Conservation (phyloP, 2,329 filamentous ascomycete species). For the Aspergillus ochraceus region DNA sequence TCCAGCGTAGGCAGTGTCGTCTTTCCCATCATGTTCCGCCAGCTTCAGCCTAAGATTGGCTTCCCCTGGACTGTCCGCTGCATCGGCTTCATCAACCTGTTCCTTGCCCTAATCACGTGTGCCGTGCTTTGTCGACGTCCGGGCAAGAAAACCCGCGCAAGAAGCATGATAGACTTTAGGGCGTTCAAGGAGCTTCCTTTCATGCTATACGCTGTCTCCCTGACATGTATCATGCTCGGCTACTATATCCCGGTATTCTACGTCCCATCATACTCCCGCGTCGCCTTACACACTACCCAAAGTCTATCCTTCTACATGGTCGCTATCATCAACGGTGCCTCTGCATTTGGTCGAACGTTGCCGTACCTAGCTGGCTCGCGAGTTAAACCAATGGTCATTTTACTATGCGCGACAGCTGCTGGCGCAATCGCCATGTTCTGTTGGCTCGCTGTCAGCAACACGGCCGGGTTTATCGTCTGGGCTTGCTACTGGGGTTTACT, state of each 20-base stretch:
- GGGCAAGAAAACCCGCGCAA: conserved; percentile 34
- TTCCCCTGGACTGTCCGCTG: conserved; percentile 61
- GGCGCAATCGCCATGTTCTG: conserved; percentile 33
- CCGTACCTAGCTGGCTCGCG: conserved; percentile 44
- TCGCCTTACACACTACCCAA: conserved; percentile 50
- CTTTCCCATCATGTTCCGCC: conserved; percentile 56
- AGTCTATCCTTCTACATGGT: conserved; percentile 49
- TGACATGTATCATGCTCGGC: conserved; percentile 47
- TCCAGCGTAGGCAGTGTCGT: conserved; percentile 60
- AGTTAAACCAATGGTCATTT: conserved; percentile 26
- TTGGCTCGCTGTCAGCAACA: conserved; percentile 27
- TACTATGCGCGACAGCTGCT: conserved; percentile 20
- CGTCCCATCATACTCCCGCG: conserved; percentile 45
- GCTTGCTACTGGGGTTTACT: conserved; percentile 34
- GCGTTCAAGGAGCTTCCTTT: conserved; percentile 44
- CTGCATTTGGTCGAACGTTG: conserved; percentile 51
- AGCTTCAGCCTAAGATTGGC: conserved; percentile 57
- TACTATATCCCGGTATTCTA: conserved; percentile 50
- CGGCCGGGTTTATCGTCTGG: conserved; percentile 31
- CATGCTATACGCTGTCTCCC: conserved; percentile 44
- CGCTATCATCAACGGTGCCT: conserved; percentile 53
- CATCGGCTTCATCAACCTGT: conserved; percentile 56
- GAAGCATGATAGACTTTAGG: conserved; percentile 41
- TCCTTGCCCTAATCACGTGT: conserved; percentile 35
- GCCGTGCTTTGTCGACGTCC: conserved; percentile 42